phyloP scores from a whole-genome alignment of 495 filamentous ascomycete genomes.

The Penicillium verhagenii region DNA sequence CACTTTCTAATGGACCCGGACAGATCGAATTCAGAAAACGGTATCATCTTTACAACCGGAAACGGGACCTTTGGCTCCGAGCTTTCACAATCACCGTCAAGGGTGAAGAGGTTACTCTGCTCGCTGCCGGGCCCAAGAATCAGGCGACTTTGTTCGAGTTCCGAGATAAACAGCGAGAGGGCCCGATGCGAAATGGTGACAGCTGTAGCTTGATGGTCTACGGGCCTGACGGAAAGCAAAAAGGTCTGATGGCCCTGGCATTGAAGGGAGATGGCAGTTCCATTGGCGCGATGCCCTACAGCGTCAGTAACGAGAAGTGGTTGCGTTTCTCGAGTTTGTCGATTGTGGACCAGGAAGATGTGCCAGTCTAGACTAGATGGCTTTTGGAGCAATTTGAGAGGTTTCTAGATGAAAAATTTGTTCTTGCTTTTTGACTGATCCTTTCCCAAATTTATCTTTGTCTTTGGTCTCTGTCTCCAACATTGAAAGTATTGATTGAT shows the following conservation, averaged over 20 bases:
- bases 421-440: too few relatives aligned
- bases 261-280: not conserved
- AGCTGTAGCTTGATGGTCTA: not conserved
- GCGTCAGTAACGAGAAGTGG: not conserved
- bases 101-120: not conserved
- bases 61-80: not conserved
- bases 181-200: not conserved
- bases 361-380: too few relatives aligned
- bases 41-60: not conserved
- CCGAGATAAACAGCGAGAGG: conserved; percentile 1
- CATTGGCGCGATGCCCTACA: conserved; percentile 1
- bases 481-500: too few relatives aligned
- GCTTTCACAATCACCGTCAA: not conserved
- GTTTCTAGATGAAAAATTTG: too few relatives aligned
- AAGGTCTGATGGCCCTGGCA: not conserved
- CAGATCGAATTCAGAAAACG: conserved; percentile 1
- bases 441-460: too few relatives aligned
- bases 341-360: not conserved
- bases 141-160: not conserved
- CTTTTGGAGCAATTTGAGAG: too few relatives aligned
- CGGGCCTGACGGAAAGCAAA: not conserved
- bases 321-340: not conserved
- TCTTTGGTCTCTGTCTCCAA: too few relatives aligned
- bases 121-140: not conserved
- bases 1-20: not conserved